phyloP scores from a whole-genome alignment of 1,284 basidiomycete genomes.

The Ganoderma lucidum region DNA sequence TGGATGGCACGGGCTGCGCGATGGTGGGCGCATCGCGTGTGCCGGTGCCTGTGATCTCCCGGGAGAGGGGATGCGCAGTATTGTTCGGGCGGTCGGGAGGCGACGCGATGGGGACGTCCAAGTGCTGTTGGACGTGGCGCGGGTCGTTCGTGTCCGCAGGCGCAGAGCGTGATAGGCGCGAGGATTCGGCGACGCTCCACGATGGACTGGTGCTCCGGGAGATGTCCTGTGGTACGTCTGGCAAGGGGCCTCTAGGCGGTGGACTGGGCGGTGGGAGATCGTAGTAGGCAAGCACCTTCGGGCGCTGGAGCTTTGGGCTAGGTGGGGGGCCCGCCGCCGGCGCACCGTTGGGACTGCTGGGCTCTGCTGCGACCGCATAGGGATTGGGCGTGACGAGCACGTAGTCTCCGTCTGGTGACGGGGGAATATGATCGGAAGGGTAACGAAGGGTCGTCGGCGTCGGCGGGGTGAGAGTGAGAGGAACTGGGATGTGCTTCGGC shows the following conservation, averaged over 20 bases:
- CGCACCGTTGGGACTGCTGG: background rate
- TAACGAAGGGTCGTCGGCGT: constrained; percentile 30
- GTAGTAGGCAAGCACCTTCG: constrained; percentile 51
- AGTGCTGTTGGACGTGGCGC: constrained; percentile 21
- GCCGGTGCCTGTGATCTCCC: constrained; percentile 16
- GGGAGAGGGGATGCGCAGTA: constrained; percentile 27
- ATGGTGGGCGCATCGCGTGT: constrained; percentile 32
- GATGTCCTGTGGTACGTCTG: constrained; percentile 47
- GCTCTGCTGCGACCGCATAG: constrained; percentile 11
- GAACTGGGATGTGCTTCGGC: constrained; percentile 38
- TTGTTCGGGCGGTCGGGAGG: constrained; percentile 20
- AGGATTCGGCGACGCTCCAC: constrained; percentile 31
- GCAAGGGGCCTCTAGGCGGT: constrained; percentile 57
- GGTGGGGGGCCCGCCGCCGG: background rate
- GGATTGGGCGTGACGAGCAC: constrained; percentile 35
- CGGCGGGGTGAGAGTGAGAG: constrained; percentile 38
- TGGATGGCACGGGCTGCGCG: constrained; percentile 40
- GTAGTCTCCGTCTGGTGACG: constrained; percentile 34
- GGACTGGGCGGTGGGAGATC: constrained; percentile 65
- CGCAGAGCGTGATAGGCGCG: constrained; percentile 31
- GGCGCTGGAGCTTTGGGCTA: constrained; percentile 29
- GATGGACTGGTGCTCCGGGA: constrained; percentile 33
- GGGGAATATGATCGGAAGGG: constrained; percentile 15
- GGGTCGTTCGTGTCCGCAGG: constrained; percentile 30
- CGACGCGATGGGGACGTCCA: constrained; percentile 11